Base-by-base conservation (phyloP, 2,329 filamentous ascomycete species). In the Trichocomaceae sp. region DNA sequence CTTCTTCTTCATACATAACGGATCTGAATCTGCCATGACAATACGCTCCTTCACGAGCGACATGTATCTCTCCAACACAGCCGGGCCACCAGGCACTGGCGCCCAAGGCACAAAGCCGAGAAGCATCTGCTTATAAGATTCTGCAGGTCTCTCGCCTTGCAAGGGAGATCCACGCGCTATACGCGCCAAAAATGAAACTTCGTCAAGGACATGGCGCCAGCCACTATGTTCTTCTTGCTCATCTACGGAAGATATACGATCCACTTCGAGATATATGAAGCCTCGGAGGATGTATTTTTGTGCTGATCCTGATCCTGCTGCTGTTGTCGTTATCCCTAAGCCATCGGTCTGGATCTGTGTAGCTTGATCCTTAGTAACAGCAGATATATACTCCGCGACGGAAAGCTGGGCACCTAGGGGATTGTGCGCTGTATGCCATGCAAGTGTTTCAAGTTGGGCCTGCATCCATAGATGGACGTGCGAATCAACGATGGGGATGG, bases 381-480 rank as follows among this genome's bases (percentile, higher is more conserved):
- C 74, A 12, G 29, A 20, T 41, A 74, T 70, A 74, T 87, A 91
- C 66, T 90, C 79, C 29, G 77, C 69, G 48, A 88, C 65, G 1
- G 85, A 85, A 69, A 84, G 82, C 61, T 84, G 83, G 50, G 79
- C 79, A 49, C 81, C 77, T 50, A 95, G 77, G 4, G 83, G 77
- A 64, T 79, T 72, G 47, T 77, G 73, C 5, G 82, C 73, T 3
- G 70, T 79, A 73, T 83, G 82, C 90, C 90, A 96, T 56, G 81
- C 74, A 59, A 95, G 81, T 39, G 81, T 80, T 53, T 78, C 66
- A 51, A 87, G 67, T 63, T 92, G 87, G 52, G 81, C 79, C 46
- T 76, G 71, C 45, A 89, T 87, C 77, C 84, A 96, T 65, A 96
- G 83, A 75, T 96, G 91, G 72, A 96, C 86, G 77, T 96, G 92